Evolutionary conservation across 805 yeast species (phyloP).

Genomic region (Maudiozyma barnettii): DNA sequence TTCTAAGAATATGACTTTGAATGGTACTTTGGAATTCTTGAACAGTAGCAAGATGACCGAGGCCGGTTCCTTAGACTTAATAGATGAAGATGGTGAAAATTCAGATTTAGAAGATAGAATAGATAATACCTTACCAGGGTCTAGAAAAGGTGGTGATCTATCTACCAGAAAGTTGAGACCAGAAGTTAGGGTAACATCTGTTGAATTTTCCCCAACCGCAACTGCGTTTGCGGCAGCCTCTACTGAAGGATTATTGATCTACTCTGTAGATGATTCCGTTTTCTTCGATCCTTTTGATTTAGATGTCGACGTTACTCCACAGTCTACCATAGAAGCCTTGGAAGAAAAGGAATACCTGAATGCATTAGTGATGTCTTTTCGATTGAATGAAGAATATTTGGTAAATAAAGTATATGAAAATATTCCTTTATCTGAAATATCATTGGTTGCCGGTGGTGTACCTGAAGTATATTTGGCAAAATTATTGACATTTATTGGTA

Average conservation of each 20-base stretch:
- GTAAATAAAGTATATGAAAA: constrained; percentile 65
- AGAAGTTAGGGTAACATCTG: constrained; percentile 68
- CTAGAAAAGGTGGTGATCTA: constrained; percentile 68
- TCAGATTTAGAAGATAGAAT: constrained; percentile 77
- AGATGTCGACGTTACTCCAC: constrained; percentile 87
- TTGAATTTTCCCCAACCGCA: constrained; percentile 83
- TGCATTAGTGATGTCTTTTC: constrained; percentile 86
- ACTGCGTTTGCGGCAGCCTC: constrained; percentile 89
- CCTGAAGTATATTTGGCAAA: constrained; percentile 71
- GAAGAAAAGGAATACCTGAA: constrained; percentile 49
- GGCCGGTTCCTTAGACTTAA: constrained; percentile 72
- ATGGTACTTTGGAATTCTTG: constrained; percentile 73
- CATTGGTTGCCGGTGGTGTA: constrained; percentile 53
- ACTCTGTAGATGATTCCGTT: constrained; percentile 63
- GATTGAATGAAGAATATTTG: constrained; percentile 73
- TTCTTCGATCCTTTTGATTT: constrained; percentile 91
- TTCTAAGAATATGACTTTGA: constrained; percentile 80
- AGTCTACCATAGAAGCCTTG: constrained; percentile 53
- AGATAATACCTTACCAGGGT: constrained; percentile 77
- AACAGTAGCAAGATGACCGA: constrained; percentile 81
- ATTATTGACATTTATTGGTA: constrained; percentile 60
- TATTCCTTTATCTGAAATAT: constrained; percentile 62
- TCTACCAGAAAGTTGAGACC: constrained; percentile 69
- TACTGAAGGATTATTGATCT: constrained; percentile 84
- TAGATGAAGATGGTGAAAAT: constrained; percentile 79